Percentiles rank a stretch among this genome's conserved stretches.
These are phyloP conservation scores for Ceratocystis papillata DNA, from an alignment of 2,329 filamentous ascomycete genomes.

Conservation along the genomic window DNA sequence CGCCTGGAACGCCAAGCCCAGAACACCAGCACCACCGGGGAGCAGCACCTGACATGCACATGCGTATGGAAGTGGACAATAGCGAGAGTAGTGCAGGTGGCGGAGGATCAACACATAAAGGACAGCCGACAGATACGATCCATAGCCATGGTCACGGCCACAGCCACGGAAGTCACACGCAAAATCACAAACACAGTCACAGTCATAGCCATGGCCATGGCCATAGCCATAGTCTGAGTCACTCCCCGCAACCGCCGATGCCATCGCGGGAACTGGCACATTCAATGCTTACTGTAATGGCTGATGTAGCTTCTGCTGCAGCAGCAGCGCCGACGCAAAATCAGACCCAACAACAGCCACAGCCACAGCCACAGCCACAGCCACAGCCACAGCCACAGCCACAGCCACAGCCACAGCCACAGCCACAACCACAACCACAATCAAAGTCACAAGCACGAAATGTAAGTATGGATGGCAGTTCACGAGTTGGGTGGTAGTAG, in stretches of 20 bases:
- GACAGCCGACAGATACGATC: constrained; percentile 15
- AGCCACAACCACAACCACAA: not conserved
- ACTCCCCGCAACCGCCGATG: constrained; percentile 18
- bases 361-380: not conserved
- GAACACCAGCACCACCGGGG: constrained; percentile 19
- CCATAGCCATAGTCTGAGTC: constrained; percentile 17
- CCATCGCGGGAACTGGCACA: constrained; percentile 10
- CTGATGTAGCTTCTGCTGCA: constrained; percentile 19
- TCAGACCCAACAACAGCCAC: not conserved
- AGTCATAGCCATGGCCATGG: not conserved
- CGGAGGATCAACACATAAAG: not conserved
- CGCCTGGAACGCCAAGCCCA: constrained; percentile 20
- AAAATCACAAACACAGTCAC: not conserved
- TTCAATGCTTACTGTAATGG: constrained; percentile 20
- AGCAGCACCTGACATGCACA: constrained; percentile 15
- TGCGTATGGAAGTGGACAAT: constrained; percentile 22
- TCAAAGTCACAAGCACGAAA: not conserved
- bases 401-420: not conserved
- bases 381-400: not conserved
- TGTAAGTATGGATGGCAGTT: not conserved
- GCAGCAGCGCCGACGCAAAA: not conserved
- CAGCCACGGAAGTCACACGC: not conserved
- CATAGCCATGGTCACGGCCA: not conserved
- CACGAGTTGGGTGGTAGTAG: constrained; percentile 12
- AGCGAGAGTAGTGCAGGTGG: not conserved